Conservation (phyloP, 306 rosid genomes). For the Quercus dentata region DNA sequence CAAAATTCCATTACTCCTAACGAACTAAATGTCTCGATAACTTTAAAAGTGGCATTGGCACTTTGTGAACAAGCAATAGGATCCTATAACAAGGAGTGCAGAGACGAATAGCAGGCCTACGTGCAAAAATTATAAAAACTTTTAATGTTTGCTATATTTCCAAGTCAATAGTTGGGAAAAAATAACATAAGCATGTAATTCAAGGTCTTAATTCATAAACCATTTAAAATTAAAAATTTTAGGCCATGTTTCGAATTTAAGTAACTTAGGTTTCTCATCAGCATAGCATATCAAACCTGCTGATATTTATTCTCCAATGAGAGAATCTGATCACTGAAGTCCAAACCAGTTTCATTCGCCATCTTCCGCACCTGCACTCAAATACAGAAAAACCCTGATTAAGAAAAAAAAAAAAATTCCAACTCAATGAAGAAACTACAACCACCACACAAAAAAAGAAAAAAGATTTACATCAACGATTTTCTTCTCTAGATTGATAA, state of each 20-base stretch:
- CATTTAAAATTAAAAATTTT: not conserved
- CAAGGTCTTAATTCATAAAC: not conserved
- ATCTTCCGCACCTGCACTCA: slow-evolving; percentile 68
- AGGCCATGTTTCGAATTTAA: not conserved
- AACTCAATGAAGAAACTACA: not conserved
- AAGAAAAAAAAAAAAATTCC: not conserved
- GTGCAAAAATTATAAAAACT: not conserved
- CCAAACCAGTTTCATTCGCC: slow-evolving; percentile 88
- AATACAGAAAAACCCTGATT: slow-evolving; percentile 6
- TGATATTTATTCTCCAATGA: slow-evolving; percentile 68
- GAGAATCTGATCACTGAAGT: slow-evolving; percentile 81
- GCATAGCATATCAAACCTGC: slow-evolving; percentile 53
- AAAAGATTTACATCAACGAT: slow-evolving; percentile 55
- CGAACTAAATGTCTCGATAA: not conserved
- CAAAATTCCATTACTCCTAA: not conserved
- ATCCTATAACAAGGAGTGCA: not conserved
- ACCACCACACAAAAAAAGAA: not conserved
- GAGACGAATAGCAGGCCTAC: not conserved
- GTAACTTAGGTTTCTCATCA: not conserved
- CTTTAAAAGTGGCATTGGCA: not conserved
- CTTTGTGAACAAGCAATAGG: not conserved
- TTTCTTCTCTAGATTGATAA: slow-evolving; percentile 75
- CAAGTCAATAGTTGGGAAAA: not conserved
- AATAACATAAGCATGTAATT: not conserved
- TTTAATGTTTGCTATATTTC: not conserved